These are phyloP conservation scores for Taxawa tesnikishii DNA, from an alignment of 2,329 filamentous ascomycete genomes.

Conservation along the genomic window DNA sequence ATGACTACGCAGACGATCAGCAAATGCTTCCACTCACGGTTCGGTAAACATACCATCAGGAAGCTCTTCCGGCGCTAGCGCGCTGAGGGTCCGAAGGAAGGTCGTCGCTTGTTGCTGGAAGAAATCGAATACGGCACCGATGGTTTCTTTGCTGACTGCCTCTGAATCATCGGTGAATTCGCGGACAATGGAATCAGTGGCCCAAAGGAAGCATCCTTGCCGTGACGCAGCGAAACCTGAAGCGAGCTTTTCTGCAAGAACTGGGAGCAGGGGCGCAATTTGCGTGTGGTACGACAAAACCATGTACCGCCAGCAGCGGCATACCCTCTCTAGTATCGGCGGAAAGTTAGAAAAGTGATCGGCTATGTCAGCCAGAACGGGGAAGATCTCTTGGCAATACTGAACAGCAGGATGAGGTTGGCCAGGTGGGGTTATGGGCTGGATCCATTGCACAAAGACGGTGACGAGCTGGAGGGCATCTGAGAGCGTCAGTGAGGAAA, in stretches of 20 bases:
- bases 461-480: slow-evolving; percentile 90
- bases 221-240: slow-evolving; percentile 72
- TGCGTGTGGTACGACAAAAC: slow-evolving; percentile 87
- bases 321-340: slow-evolving; percentile 86
- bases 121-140: slow-evolving; percentile 81
- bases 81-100: slow-evolving; percentile 80
- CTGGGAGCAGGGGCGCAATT: slow-evolving; percentile 72
- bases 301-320: slow-evolving; percentile 94
- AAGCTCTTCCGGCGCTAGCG: slow-evolving; percentile 64
- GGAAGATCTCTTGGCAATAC: slow-evolving; percentile 92
- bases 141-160: slow-evolving; percentile 68
- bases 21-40: not conserved
- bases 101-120: slow-evolving; percentile 87
- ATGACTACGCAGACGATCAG: slow-evolving; percentile 46
- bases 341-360: slow-evolving; percentile 77
- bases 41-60: slow-evolving; percentile 45
- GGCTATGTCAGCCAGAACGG: slow-evolving; percentile 72
- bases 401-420: slow-evolving; percentile 83
- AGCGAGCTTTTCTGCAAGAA: slow-evolving; percentile 79
- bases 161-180: slow-evolving; percentile 91
- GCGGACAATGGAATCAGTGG: slow-evolving; percentile 83
- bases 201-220: slow-evolving; percentile 98
- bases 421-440: slow-evolving; percentile 59
- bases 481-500: slow-evolving; percentile 16
- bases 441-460: slow-evolving; percentile 68